These are phyloP conservation scores for Harrya chromipes DNA, from an alignment of 768 basidiomycete genomes.

Conservation along the genomic window DNA sequence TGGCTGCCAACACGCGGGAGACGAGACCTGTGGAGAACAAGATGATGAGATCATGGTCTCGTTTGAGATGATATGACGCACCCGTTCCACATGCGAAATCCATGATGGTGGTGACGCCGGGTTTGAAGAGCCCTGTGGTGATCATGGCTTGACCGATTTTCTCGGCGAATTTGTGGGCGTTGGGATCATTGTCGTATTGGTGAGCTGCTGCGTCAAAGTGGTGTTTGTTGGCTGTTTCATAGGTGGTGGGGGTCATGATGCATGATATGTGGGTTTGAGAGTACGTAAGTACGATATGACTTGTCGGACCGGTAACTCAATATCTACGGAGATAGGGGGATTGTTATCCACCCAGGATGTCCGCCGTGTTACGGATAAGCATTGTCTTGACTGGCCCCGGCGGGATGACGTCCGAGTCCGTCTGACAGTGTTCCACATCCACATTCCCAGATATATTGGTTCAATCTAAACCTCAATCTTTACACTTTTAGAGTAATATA, in stretches of 20 bases:
- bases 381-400: no score
- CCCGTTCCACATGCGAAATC: slow-evolving; percentile 79
- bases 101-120: slow-evolving; percentile 54
- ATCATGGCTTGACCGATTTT: slow-evolving; percentile 28
- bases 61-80: neutral
- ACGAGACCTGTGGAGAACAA: slow-evolving; percentile 47
- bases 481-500: slow-evolving; percentile 1
- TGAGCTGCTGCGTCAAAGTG: slow-evolving; percentile 26
- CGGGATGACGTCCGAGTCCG: no score
- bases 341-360: no score
- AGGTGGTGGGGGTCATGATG: no score
- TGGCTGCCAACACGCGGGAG: slow-evolving; percentile 57
- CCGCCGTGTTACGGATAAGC: no score
- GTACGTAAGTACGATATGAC: no score
- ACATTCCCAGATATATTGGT: no score
- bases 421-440: no score
- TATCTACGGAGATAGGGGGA: no score
- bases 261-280: no score
- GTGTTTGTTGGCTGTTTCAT: slow-evolving; percentile 24
- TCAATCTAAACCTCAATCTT: neutral
- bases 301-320: no score
- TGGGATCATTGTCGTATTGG: slow-evolving; percentile 24
- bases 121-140: slow-evolving; percentile 47
- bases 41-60: neutral
- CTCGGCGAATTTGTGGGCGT: slow-evolving; percentile 19